Evolutionary conservation across 208 protist genomes (phyloP), one percentile per base, ranked within the genome.

Genomic region (Trypanosoma mega): DNA sequence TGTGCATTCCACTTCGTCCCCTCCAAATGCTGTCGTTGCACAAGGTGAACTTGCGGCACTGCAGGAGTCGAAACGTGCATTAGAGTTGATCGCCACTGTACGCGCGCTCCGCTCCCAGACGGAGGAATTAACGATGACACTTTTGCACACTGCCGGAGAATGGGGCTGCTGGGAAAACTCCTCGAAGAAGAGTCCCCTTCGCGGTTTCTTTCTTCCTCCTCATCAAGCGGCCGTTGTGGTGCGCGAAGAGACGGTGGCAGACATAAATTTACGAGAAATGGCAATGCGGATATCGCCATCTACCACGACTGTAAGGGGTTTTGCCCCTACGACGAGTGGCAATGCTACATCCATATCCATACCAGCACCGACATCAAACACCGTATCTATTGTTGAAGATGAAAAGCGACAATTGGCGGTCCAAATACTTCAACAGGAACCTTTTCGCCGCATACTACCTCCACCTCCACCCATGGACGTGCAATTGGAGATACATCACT

Each of bases 81-180:
- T 82, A 37, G 43, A 50, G 6, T 53, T 86, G 46, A 66, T 90
- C 20, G 48, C 48, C 26, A 61, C 60, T 11, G 67, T 90, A 6
- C 78, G 78, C 7, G 63, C 57, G 5, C 44, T 90, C 33, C 78
- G 82, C 7, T 61, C 60, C 9, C 72, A 90, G 45, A 82, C 78
- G 8, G 82, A 90, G 37, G 71, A 77, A n/a, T 61, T 86, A 20
- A 80, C 74, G 2, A 45, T 78, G 16, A 45, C 43, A 11, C 57
- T 90, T 16, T 66, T 90, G 26, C 76, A 86, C 48, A 63, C 78
- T 16, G 74, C 63, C 20, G 79, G 74, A 11, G 78, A 81, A 54
- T 78, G 68, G 72, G 59, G 51, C 24, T 90, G 78, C 62, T 89
- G 82, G 82, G 37, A 60, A 2, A 20, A 12, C 27, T 14, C 33